These are phyloP conservation scores for Pisolithus orientalis DNA, from an alignment of 768 basidiomycete genomes.

Conservation along the genomic window DNA sequence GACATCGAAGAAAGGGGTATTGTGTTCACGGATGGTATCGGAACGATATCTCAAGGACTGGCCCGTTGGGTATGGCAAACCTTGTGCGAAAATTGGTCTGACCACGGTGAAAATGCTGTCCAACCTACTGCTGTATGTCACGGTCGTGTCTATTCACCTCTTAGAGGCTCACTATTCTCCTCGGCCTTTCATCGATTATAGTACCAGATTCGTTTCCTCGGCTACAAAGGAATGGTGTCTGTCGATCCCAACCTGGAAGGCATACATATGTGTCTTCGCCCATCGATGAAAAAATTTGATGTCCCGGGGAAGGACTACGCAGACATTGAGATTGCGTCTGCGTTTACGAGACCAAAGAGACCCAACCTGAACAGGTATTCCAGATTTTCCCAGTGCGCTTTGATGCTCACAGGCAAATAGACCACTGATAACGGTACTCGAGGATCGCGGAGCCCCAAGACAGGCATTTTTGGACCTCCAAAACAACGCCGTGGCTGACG, in stretches of 20 bases:
- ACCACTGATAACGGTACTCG: slow-evolving; percentile 70
- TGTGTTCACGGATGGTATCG: slow-evolving; percentile 74
- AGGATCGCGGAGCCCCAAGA: slow-evolving; percentile 60
- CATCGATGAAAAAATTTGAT: slow-evolving; percentile 73
- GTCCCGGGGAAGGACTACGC: slow-evolving; percentile 42
- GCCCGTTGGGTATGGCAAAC: slow-evolving; percentile 54
- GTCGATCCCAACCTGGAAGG: slow-evolving; percentile 52
- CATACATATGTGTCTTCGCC: slow-evolving; percentile 62
- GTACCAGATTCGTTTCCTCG: slow-evolving; percentile 80
- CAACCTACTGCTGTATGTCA: slow-evolving; percentile 57
- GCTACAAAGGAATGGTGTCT: slow-evolving; percentile 76
- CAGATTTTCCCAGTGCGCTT: neutral
- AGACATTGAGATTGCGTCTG: slow-evolving; percentile 67
- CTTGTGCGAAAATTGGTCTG: slow-evolving; percentile 39
- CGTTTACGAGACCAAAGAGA: slow-evolving; percentile 52
- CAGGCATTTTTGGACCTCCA: slow-evolving; percentile 61
- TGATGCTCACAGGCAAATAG: slow-evolving; percentile 29
- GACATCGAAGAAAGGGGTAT: slow-evolving; percentile 45
- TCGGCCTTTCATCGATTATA: slow-evolving; percentile 16
- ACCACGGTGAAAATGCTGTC: slow-evolving; percentile 28
- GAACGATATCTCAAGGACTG: slow-evolving; percentile 63
- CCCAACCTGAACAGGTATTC: slow-evolving; percentile 69
- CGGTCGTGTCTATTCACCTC: neutral
- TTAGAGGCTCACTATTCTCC: neutral
- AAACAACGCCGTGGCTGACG: slow-evolving; percentile 45